These are phyloP conservation scores for Centaurea solstitialis DNA, from an alignment of 129 eudicot species.

Conservation along the genomic window DNA sequence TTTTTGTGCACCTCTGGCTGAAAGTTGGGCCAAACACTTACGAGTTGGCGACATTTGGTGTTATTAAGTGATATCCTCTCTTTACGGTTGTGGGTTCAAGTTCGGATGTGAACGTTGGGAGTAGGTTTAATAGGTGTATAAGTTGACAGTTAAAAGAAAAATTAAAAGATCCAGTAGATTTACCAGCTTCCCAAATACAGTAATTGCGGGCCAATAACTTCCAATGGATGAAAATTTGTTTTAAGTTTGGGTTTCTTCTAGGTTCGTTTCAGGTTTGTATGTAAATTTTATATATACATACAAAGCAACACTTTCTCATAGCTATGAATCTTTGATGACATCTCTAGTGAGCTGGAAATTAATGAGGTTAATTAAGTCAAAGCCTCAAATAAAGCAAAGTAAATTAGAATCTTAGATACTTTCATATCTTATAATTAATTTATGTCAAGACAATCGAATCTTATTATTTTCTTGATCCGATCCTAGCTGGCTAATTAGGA, in stretches of 20 bases:
- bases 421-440: not conserved
- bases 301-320: not conserved
- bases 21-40: no score
- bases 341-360: not conserved
- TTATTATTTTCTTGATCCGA: not conserved
- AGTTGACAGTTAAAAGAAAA: no score
- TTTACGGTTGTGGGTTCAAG: no score
- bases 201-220: not conserved
- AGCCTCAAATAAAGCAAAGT: not conserved
- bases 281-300: not conserved
- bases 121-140: no score
- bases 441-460: not conserved
- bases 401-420: not conserved
- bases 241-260: not conserved
- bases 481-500: no score
- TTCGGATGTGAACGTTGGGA: no score
- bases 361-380: not conserved
- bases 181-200: not conserved
- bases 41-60: no score
- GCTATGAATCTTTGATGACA: not conserved
- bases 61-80: no score
- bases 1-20: no score
- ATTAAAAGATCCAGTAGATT: no score
- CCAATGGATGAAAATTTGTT: not conserved
- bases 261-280: no score